Conservation (phyloP, 2,329 filamentous ascomycete genomes). For the Beauveria medogensis region DNA sequence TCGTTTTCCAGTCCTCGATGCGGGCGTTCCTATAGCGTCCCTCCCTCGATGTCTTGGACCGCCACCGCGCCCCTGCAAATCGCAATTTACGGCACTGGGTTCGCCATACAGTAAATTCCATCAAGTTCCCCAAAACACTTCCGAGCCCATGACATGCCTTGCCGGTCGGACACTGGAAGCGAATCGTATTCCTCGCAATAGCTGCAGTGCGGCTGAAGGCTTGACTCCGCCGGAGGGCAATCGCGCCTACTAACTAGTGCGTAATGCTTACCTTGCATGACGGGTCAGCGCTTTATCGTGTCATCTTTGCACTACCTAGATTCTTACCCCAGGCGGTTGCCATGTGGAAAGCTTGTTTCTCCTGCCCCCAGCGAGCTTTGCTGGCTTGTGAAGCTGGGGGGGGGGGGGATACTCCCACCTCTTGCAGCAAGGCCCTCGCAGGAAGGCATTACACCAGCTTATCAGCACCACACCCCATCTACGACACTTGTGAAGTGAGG, state of each 20-base stretch:
- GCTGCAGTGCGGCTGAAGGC: neutral
- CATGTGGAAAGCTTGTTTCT: neutral
- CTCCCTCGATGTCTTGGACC: neutral
- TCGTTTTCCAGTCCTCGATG: neutral
- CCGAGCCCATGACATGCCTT: neutral
- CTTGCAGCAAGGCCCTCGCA: neutral
- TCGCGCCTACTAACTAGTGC: neutral
- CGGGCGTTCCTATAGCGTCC: neutral
- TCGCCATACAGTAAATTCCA: neutral
- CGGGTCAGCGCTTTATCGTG: neutral
- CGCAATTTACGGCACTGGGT: neutral
- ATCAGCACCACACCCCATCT: neutral
- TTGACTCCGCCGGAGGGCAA: neutral
- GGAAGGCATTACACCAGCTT: neutral
- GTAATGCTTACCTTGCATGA: conserved; percentile 7
- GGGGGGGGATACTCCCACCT: neutral
- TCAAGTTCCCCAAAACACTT: neutral
- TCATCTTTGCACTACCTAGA: neutral
- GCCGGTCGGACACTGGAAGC: neutral
- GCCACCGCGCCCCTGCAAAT: neutral
- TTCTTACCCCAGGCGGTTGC: neutral
- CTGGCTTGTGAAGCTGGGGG: neutral
- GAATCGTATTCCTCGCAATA: neutral
- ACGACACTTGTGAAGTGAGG: neutral
- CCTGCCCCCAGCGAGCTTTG: neutral